Evolutionary conservation across 768 basidiomycete genomes (phyloP), one percentile per base, ranked within the genome.

Genomic region (Russula emetica): DNA sequence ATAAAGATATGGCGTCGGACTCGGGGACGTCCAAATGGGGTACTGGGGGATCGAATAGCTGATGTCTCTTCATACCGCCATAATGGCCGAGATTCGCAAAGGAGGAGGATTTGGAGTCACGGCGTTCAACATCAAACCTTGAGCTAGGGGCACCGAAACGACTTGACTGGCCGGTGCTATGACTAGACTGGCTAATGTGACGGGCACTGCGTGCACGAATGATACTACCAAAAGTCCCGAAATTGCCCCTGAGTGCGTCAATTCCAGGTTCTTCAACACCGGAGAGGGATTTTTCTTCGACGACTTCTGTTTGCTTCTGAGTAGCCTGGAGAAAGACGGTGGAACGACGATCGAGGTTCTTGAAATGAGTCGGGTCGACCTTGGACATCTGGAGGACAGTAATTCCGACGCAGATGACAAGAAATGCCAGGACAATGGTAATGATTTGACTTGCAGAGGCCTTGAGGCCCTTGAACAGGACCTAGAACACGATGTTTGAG

Each of bases 381-480:
- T 92, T 92, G 73, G 89, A 92, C 84, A 96, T 88, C 76, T 99
- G 97, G 9, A 99, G 85, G 67, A 99, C 86, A 34, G 90, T 90
- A 73, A 98, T 98, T 22, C 96, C 96, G 24, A 92, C 76, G 71
- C 90, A 93, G 60, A 95, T 95, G 63, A 90, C 85, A 66, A 97
- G 75, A 80, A 99, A 98, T 9, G 85, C 95, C 82, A 96, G 83
- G 28, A 96, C 88, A 62, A 98, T 82, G 2, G 94, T 97, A 56
- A 98, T 81, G 58, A 99, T 94, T 68, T 90, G 84, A 2, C 83
- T 76, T 0, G 81, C 85, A 2, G 86, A 80, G 2, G 94, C 88
- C 53, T 87, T 79, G 62, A 98, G 84, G 47, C 96, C 96, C 79
- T 94, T 82, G 80, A 91, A 95, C 30, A 98, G 84, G 61, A 95